Conservation (phyloP, 1,284 basidiomycete genomes). For the Fomes fomentarius region DNA sequence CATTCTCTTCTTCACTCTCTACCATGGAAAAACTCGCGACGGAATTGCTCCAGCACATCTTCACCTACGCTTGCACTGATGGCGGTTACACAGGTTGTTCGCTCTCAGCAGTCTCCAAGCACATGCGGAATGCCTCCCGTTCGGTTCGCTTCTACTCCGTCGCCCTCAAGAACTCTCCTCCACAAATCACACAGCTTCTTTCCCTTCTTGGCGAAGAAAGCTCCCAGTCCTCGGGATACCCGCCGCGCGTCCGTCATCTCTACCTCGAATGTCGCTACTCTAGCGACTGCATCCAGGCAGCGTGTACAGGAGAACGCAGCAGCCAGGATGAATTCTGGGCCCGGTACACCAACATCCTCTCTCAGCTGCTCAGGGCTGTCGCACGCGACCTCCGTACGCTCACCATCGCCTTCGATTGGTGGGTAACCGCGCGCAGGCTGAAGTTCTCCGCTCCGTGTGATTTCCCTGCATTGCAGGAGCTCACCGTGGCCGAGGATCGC, state of each 20-base stretch:
- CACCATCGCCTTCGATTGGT: too few relatives aligned
- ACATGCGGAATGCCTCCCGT: not conserved
- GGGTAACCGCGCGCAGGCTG: too few relatives aligned
- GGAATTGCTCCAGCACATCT: not conserved
- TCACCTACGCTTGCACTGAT: not conserved
- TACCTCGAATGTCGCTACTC: too few relatives aligned
- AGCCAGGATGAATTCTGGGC: too few relatives aligned
- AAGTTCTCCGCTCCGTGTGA: too few relatives aligned
- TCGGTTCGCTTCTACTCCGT: not conserved
- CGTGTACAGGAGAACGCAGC: too few relatives aligned
- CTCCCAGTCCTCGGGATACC: not conserved
- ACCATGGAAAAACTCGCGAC: constrained; percentile 2
- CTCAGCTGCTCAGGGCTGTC: too few relatives aligned
- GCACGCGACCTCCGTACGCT: too few relatives aligned
- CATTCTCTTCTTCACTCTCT: not conserved
- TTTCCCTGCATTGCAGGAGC: too few relatives aligned
- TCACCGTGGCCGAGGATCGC: too few relatives aligned
- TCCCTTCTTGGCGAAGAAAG: not conserved
- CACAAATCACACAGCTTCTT: not conserved
- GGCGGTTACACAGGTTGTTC: not conserved
- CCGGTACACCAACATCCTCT: too few relatives aligned
- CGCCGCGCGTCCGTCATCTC: not conserved
- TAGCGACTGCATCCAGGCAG: too few relatives aligned
- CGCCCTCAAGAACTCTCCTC: not conserved
- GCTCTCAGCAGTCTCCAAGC: not conserved